Conservation (phyloP, 805 yeast genomes). For the Metschnikowia noctiluminum region DNA sequence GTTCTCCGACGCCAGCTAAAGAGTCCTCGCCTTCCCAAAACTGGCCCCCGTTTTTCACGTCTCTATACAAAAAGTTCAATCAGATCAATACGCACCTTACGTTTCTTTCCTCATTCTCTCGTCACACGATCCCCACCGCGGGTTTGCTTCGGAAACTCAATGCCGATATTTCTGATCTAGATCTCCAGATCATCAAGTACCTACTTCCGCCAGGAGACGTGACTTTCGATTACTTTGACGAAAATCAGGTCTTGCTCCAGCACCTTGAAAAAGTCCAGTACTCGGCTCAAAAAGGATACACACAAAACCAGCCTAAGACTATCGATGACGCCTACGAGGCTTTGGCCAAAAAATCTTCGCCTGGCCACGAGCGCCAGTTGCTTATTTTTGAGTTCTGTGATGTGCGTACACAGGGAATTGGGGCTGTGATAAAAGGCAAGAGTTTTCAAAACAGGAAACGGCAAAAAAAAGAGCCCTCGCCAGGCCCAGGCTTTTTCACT, state of each 20-base stretch:
- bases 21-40: not conserved
- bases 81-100: constrained; percentile 34
- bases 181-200: constrained; percentile 60
- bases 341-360: constrained; percentile 46
- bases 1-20: not conserved
- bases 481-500: constrained; percentile 24
- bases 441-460: constrained; percentile 7
- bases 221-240: constrained; percentile 71
- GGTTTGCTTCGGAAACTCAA: constrained; percentile 30
- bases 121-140: constrained; percentile 27
- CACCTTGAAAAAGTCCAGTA: constrained; percentile 43
- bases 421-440: constrained; percentile 26
- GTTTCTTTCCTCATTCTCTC: constrained; percentile 25
- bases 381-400: constrained; percentile 77
- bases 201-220: constrained; percentile 67
- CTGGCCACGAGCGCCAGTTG: constrained; percentile 49
- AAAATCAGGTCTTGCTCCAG: constrained; percentile 53
- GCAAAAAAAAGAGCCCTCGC: constrained; percentile 1
- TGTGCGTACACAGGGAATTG: constrained; percentile 52
- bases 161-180: constrained; percentile 38
- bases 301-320: constrained; percentile 28
- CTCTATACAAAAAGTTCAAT: constrained; percentile 12
- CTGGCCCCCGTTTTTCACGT: constrained; percentile 14
- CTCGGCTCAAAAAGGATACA: constrained; percentile 34
- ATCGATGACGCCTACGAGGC: constrained; percentile 54